phyloP scores from a whole-genome alignment of 768 basidiomycete genomes.

The Pisolithus albus region DNA sequence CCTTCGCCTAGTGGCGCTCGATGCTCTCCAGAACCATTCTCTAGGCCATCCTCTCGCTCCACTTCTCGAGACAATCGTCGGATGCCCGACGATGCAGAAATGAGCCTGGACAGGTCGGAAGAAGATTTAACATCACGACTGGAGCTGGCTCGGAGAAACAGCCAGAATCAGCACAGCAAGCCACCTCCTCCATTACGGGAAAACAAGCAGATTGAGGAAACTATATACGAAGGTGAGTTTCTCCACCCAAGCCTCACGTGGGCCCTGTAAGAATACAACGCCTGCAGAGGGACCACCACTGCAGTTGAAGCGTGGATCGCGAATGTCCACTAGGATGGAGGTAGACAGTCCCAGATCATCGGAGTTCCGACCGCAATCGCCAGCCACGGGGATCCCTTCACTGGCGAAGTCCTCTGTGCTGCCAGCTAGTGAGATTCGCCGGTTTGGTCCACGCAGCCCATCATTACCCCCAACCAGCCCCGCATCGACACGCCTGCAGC shows the following conservation, averaged over 20 bases:
- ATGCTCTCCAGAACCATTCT: slow-evolving; percentile 29
- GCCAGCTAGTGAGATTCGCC: slow-evolving; percentile 51
- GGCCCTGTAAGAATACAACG: not conserved
- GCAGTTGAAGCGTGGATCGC: slow-evolving; percentile 48
- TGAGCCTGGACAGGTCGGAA: slow-evolving; percentile 58
- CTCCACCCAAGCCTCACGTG: slow-evolving; percentile 4
- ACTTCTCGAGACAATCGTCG: slow-evolving; percentile 36
- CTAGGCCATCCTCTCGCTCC: slow-evolving; percentile 36
- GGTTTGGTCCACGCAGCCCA: slow-evolving; percentile 67
- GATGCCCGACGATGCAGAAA: slow-evolving; percentile 35
- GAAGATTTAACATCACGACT: slow-evolving; percentile 70
- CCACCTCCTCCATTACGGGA: slow-evolving; percentile 32
- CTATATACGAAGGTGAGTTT: slow-evolving; percentile 69
- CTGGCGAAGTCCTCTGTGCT: slow-evolving; percentile 40
- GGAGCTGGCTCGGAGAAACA: slow-evolving; percentile 80
- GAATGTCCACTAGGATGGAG: slow-evolving; percentile 38
- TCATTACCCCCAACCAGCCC: slow-evolving; percentile 54
- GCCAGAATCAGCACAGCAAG: slow-evolving; percentile 62
- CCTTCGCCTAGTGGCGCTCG: slow-evolving; percentile 35
- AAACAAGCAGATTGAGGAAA: slow-evolving; percentile 50
- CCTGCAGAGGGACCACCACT: slow-evolving; percentile 53
- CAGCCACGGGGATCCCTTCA: slow-evolving; percentile 21
- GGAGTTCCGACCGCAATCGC: slow-evolving; percentile 40
- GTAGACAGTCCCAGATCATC: slow-evolving; percentile 37
- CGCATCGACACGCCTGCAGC: slow-evolving; percentile 14